A percentile compares a stretch with the other conserved stretches of the same genome.
Conservation (phyloP, 1,284 basidiomycete species). For the Rugiboletus extremiorientalis region DNA sequence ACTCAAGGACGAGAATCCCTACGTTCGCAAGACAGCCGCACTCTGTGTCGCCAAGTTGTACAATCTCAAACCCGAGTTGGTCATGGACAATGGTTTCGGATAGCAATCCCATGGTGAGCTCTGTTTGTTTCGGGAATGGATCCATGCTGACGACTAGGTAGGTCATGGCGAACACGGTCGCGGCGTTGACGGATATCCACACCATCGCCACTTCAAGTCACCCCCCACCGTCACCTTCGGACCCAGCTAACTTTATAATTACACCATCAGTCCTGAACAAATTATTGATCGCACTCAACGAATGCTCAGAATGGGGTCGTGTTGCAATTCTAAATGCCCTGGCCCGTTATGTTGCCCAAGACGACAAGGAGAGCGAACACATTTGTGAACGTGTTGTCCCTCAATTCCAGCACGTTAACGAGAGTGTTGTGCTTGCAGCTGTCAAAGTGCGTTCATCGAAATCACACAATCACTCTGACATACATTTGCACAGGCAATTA, state of each 20-base stretch:
- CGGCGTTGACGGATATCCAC: conserved; percentile 94
- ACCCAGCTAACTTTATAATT: conserved; percentile 78
- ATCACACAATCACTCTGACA: conserved; percentile 5
- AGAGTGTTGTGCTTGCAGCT: conserved; percentile 91
- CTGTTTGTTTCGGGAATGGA: not conserved
- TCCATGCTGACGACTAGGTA: conserved; percentile 28
- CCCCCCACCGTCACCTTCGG: conserved; percentile 53
- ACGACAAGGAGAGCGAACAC: conserved; percentile 95
- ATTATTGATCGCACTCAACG: conserved; percentile 93
- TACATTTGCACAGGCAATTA: conserved; percentile 69
- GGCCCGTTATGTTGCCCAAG: conserved; percentile 78
- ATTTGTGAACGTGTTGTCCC: conserved; percentile 98
- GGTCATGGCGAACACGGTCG: conserved; percentile 96
- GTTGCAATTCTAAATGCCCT: conserved; percentile 91
- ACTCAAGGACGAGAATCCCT: conserved; percentile 93
- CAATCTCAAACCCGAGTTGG: conserved; percentile 93
- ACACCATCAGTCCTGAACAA: conserved; percentile 84
- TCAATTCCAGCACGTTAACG: conserved; percentile 97
- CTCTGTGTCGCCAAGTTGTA: conserved; percentile 96
- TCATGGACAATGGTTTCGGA: conserved; percentile 97
- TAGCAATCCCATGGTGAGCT: conserved; percentile 91
- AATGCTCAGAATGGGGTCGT: conserved; percentile 98
- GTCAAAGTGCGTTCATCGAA: conserved; percentile 66
- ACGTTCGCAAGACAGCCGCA: conserved; percentile 96
- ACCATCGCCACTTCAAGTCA: conserved; percentile 52